Conservation (phyloP, 805 yeast species). For the Metschnikowia vanudenii region DNA sequence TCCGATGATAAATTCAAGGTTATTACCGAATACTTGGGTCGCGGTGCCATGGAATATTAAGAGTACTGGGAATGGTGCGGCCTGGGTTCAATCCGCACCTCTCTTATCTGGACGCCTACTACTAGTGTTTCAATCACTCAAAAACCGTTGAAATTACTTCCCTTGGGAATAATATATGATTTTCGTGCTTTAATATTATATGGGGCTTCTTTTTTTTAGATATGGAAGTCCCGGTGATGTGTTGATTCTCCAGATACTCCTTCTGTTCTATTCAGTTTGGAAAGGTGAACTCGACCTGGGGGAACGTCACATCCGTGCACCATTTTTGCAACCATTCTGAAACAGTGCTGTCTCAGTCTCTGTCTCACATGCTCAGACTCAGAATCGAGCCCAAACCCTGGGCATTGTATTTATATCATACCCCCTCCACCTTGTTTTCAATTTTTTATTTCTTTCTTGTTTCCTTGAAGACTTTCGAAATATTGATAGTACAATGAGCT, state of each 20-base stretch:
- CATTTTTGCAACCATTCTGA: constrained; percentile 18
- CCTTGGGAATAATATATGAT: no score
- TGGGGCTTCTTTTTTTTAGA: no score
- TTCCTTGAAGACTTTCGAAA: no score
- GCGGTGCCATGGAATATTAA: constrained; percentile 70
- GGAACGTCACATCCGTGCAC: constrained; percentile 9
- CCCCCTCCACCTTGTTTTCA: not conserved
- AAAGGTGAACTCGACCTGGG: no score
- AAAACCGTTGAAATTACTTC: no score
- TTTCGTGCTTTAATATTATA: no score
- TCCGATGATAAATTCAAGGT: constrained; percentile 67
- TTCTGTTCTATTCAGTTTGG: not conserved
- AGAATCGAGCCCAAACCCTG: not conserved
- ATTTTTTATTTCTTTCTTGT: no score
- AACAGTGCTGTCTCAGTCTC: constrained; percentile 5
- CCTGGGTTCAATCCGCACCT: no score
- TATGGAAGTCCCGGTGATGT: no score
- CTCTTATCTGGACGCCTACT: no score
- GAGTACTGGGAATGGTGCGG: no score
- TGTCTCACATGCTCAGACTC: not conserved
- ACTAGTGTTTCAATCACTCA: no score
- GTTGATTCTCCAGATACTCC: not conserved
- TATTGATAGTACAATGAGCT: constrained; percentile 1
- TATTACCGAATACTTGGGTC: constrained; percentile 78
- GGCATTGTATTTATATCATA: not conserved